Conservation (phyloP, 2,329 filamentous ascomycete genomes). For the Penicillium italicum region DNA sequence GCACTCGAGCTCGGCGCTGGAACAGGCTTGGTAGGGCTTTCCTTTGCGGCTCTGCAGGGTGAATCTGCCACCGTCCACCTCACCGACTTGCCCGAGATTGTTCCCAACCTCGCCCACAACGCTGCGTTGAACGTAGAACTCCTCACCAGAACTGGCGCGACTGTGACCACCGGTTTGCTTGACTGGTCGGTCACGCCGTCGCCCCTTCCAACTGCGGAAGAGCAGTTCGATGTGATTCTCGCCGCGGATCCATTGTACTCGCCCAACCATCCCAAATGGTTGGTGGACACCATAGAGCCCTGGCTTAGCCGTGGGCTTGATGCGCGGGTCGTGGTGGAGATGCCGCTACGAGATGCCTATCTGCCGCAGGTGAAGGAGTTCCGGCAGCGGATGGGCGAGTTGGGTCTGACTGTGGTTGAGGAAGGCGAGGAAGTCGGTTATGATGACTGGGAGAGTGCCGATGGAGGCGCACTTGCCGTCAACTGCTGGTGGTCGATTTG, state of each 20-base stretch:
- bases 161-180: constrained; percentile 61
- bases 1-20: constrained; percentile 82
- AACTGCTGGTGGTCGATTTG: constrained; percentile 50
- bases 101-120: constrained; percentile 76
- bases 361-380: constrained; percentile 62
- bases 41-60: constrained; percentile 69
- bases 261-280: constrained; percentile 70
- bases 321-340: constrained; percentile 71
- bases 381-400: constrained; percentile 55
- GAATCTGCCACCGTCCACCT: constrained; percentile 59
- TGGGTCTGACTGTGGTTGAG: constrained; percentile 53
- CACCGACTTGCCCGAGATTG: constrained; percentile 80
- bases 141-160: constrained; percentile 55
- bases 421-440: constrained; percentile 46
- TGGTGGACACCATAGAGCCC: constrained; percentile 65
- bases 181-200: constrained; percentile 59
- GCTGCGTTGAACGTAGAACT: constrained; percentile 59
- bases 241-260: constrained; percentile 87
- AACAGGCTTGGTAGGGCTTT: constrained; percentile 84
- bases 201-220: constrained; percentile 28
- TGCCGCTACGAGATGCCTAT: constrained; percentile 71
- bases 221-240: constrained; percentile 63
- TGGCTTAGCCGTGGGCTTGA: constrained; percentile 59
- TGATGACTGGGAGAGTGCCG: constrained; percentile 47
- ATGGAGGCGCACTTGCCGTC: constrained; percentile 42